phyloP scores from a whole-genome alignment of 306 rosid species.

The Dryas alaskensis region DNA sequence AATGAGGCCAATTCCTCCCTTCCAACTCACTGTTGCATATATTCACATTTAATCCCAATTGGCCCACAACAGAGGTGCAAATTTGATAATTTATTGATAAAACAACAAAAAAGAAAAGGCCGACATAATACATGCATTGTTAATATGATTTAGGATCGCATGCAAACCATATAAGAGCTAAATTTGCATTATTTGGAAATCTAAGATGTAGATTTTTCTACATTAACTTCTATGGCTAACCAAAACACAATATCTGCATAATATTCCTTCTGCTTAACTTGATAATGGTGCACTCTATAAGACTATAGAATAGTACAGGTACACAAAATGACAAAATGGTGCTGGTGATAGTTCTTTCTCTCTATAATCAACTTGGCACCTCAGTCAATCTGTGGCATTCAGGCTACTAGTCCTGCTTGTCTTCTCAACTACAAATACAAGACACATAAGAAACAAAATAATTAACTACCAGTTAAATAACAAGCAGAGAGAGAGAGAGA shows the following conservation, averaged over 20 bases:
- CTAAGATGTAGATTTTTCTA: background rate
- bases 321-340: slow-evolving; percentile 8
- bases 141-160: background rate
- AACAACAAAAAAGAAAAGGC: background rate
- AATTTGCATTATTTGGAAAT: slow-evolving; percentile 12
- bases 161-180: background rate
- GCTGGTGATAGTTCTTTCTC: background rate
- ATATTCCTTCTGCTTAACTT: background rate
- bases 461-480: background rate
- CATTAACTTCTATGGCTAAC: slow-evolving; percentile 8
- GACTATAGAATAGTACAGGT: background rate
- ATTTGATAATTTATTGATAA: background rate
- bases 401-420: slow-evolving; percentile 37
- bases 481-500: background rate
- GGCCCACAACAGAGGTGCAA: slow-evolving; percentile 3
- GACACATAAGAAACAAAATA: background rate
- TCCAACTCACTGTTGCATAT: background rate
- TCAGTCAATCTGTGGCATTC: slow-evolving; percentile 7
- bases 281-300: slow-evolving; percentile 10
- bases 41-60: background rate
- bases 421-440: slow-evolving; percentile 35
- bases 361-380: slow-evolving; percentile 7
- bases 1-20: background rate
- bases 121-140: background rate
- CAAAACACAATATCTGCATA: slow-evolving; percentile 1